Evolutionary conservation across 805 yeast species (phyloP), one percentile per base, ranked within the genome.

Genomic region (Candida xyloterini): DNA sequence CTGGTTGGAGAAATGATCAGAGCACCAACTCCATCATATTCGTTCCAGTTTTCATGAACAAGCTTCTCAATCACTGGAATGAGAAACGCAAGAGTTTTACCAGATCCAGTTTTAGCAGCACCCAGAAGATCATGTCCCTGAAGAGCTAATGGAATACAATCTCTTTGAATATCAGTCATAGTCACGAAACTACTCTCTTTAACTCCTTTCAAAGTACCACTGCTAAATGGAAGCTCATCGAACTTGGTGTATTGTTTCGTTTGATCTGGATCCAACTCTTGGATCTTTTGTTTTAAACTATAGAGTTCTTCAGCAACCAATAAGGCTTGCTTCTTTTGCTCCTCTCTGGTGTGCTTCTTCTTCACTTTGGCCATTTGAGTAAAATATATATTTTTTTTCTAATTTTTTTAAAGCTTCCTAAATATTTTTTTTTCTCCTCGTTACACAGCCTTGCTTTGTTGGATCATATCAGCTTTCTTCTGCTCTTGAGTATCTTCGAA

Each of bases 101-200:
- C 97, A 3, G 95, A 84, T 2, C 91, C 91, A 0, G 97, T 89
- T 52, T 79, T 78, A 15, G 96, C 96, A 15, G 95, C 90, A 10
- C 88, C 96, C 51, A 90, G 69, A 2, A 90, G 60, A 65, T 89
- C 97, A 23, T 73, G 66, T 1, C 93, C 91, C 51, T 84, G 80
- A 44, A 93, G 65, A 1, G 93, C 79, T 10, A 73, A 64, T 0
- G 95, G 84, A 20, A 93, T 84, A 5, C 96, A 71, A 33, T 78
- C 79, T 44, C 73, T 77, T 55, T 93, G 99, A 42, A 93, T 86
- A 30, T 85, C 95, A 0, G 99, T 93, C 67, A 90, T 62, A 9
- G 78, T 72, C 1, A 84, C 71, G 59, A 83, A 93, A 37, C 87
- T 83, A n/a, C 95, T 73, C 39, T 79, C 85, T 44, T 75, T 78